These are phyloP conservation scores for Myxozyma melibiosi DNA, from an alignment of 805 yeast species.

Conservation along the genomic window DNA sequence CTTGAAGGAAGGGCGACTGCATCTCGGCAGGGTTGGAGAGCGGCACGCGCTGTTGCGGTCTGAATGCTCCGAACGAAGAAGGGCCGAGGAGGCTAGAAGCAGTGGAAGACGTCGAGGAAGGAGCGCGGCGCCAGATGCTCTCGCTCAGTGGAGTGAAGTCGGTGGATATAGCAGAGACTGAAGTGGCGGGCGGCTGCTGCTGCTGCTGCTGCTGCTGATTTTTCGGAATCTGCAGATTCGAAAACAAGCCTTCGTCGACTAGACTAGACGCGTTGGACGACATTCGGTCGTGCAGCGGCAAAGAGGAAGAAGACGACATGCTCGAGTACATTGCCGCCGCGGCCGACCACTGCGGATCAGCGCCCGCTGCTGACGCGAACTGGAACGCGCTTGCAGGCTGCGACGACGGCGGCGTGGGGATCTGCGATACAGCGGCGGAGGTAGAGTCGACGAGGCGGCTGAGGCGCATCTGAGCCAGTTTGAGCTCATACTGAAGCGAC, in stretches of 20 bases:
- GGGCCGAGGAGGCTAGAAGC: too few relatives aligned
- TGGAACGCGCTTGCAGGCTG: not conserved
- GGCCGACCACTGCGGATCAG: not conserved
- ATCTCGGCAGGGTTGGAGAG: too few relatives aligned
- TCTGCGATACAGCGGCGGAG: too few relatives aligned
- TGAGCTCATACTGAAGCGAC: constrained; percentile 20
- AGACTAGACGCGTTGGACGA: not conserved
- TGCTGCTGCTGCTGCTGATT: not conserved
- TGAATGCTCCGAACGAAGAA: constrained; percentile 3
- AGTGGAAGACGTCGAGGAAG: not conserved
- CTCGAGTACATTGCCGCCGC: not conserved
- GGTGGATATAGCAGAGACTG: constrained; percentile 8
- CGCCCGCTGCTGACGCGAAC: not conserved
- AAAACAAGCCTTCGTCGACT: not conserved
- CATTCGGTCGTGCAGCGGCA: constrained; percentile 12
- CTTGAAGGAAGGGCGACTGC: too few relatives aligned
- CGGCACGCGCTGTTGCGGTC: constrained; percentile 2
- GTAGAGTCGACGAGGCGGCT: constrained; percentile 7
- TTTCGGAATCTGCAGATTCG: not conserved
- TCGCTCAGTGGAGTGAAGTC: constrained; percentile 24
- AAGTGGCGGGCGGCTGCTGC: not conserved
- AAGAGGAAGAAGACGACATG: too few relatives aligned
- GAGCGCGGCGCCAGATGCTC: constrained; percentile 24
- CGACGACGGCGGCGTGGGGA: constrained; percentile 5
- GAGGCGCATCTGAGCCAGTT: constrained; percentile 14